phyloP scores from a whole-genome alignment of 805 yeast species.

The Monosporozyma aerobia region DNA sequence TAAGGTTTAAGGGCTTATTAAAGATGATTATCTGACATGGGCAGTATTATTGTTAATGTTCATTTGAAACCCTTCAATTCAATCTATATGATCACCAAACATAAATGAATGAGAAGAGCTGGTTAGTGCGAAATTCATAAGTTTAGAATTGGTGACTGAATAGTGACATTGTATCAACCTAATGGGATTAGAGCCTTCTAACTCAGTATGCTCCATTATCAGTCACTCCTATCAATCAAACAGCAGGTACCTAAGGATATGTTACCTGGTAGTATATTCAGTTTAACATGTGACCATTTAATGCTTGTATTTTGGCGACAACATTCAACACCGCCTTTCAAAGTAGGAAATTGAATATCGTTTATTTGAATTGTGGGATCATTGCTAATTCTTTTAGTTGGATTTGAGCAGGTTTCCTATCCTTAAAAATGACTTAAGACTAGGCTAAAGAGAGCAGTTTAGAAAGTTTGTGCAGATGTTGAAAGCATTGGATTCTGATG shows the following conservation, averaged over 20 bases:
- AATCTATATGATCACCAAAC: slow-evolving; percentile 67
- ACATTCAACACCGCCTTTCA: slow-evolving; percentile 42
- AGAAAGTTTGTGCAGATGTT: too few species aligned
- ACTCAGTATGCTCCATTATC: slow-evolving; percentile 82
- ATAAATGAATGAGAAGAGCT: slow-evolving; percentile 56
- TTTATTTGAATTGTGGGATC: slow-evolving; percentile 82
- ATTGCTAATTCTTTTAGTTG: slow-evolving; percentile 90
- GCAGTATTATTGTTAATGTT: slow-evolving; percentile 89
- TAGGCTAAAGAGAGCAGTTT: too few species aligned
- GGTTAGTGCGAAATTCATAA: slow-evolving; percentile 91
- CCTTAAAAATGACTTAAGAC: too few species aligned
- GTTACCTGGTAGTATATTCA: slow-evolving; percentile 69
- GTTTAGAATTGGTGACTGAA: slow-evolving; percentile 73
- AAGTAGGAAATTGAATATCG: slow-evolving; percentile 82
- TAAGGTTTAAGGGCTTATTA: slow-evolving; percentile 78
- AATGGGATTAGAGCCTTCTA: slow-evolving; percentile 71
- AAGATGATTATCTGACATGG: slow-evolving; percentile 70
- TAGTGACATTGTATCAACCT: slow-evolving; percentile 79
- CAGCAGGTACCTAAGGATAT: slow-evolving; percentile 92
- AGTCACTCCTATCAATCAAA: slow-evolving; percentile 67
- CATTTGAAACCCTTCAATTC: slow-evolving; percentile 75
- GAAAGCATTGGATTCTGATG: too few species aligned
- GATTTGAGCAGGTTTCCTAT: slow-evolving; percentile 37
- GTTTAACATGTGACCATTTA: slow-evolving; percentile 90
- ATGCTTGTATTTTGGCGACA: slow-evolving; percentile 39